A percentile compares a stretch with the other conserved stretches of the same genome.
Conservation (phyloP, 148 eudicot genomes). For the Silene uniflora region DNA sequence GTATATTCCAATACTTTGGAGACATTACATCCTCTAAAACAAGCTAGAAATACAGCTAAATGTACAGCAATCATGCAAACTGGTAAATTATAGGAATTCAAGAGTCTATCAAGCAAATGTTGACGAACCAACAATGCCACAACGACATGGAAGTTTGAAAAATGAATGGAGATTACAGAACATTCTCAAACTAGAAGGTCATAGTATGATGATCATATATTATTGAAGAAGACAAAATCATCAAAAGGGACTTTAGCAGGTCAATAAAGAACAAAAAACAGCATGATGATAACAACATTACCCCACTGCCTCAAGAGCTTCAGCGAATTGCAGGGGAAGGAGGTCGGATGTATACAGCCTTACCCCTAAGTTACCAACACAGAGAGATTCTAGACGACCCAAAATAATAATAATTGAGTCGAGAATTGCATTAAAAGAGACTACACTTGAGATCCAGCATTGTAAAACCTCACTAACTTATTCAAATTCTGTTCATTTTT, state of each 20-base stretch:
- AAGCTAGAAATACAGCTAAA: neutral
- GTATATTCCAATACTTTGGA: neutral
- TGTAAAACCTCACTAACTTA: neutral
- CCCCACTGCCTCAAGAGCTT: too few relatives aligned
- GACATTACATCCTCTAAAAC: neutral
- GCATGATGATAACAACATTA: neutral
- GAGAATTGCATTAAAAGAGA: neutral
- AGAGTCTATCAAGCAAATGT: neutral
- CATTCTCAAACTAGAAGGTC: neutral
- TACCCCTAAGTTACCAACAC: too few relatives aligned
- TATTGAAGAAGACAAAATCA: constrained; percentile 4
- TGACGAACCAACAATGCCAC: neutral
- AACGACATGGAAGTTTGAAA: neutral
- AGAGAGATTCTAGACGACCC: too few relatives aligned
- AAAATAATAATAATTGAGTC: too few relatives aligned
- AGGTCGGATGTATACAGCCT: too few relatives aligned
- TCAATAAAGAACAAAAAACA: too few relatives aligned
- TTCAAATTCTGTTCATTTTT: neutral
- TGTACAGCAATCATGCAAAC: neutral
- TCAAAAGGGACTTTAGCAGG: too few relatives aligned
- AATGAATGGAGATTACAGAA: neutral
- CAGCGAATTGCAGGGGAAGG: too few relatives aligned
- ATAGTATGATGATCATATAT: neutral
- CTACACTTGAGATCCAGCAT: constrained; percentile 12
- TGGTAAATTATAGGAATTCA: neutral